Evolutionary conservation across 225 moss, liverwort and hornwort species (phyloP).

Genomic region (Polytrichum formosum): DNA sequence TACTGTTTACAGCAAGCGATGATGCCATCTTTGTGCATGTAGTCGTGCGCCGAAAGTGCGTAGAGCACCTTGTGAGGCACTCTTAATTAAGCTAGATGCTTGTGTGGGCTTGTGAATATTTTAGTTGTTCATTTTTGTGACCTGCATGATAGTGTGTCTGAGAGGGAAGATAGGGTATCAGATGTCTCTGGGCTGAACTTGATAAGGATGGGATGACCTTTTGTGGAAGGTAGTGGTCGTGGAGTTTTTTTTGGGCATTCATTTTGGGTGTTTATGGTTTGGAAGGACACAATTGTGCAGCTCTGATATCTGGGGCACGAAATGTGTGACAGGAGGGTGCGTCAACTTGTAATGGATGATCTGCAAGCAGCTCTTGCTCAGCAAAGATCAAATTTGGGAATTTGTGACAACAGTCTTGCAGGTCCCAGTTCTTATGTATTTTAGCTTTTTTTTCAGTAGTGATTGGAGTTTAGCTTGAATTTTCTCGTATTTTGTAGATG

Average conservation of each 20-base stretch:
- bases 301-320: conserved; percentile 31
- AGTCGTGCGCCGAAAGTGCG: conserved; percentile 96
- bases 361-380: conserved; percentile 76
- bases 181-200: no score
- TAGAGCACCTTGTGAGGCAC: conserved; percentile 63
- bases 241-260: conserved; percentile 6
- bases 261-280: not conserved
- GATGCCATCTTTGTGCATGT: conserved; percentile 97
- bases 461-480: not conserved
- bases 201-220: not conserved
- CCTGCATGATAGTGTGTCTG: no score
- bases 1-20: conserved; percentile 86
- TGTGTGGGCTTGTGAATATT: conserved; percentile 4
- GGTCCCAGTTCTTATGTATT: conserved; percentile 30
- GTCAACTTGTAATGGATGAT: conserved; percentile 66
- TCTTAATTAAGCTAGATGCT: conserved; percentile 56
- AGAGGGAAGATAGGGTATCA: no score
- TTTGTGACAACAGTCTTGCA: conserved; percentile 57
- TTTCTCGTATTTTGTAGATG: not conserved
- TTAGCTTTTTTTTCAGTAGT: not conserved
- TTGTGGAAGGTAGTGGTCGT: not conserved
- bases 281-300: not conserved
- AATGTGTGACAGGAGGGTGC: conserved; percentile 79
- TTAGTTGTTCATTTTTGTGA: not conserved
- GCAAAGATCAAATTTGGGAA: conserved; percentile 47